Percentiles rank a stretch among this genome's conserved stretches.
These are phyloP conservation scores for Phytopythium aichiense DNA, from an alignment of 352 stramenopile species.

Conservation along the genomic window DNA sequence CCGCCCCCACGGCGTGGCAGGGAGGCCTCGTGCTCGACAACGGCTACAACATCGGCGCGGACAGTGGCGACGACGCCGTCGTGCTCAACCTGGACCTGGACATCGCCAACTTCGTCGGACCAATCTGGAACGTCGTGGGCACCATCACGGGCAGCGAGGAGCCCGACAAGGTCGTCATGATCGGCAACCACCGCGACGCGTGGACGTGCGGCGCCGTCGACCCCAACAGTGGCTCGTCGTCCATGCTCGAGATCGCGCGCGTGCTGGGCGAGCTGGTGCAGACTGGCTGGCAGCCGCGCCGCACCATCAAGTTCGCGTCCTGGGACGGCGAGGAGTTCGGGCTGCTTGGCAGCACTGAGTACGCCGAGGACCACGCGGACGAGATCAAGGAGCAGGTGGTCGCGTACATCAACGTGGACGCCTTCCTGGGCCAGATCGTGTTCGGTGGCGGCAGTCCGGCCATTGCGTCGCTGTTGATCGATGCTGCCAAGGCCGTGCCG, in stretches of 20 bases:
- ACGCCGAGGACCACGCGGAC: constrained; percentile 5
- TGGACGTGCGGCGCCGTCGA: constrained; percentile 69
- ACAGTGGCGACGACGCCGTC: constrained; percentile 38
- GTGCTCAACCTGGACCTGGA: constrained; percentile 39
- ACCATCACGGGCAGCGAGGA: constrained; percentile 25
- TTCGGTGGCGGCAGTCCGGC: constrained; percentile 35
- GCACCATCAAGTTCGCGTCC: constrained; percentile 58
- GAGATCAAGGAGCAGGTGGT: constrained; percentile 27
- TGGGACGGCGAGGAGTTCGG: constrained; percentile 75
- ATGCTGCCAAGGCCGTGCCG: constrained; percentile 28
- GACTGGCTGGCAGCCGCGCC: constrained; percentile 46
- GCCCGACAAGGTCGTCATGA: constrained; percentile 39
- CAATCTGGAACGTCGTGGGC: constrained; percentile 62
- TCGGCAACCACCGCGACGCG: constrained; percentile 79
- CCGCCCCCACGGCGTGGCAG: constrained; percentile 38
- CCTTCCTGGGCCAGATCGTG: constrained; percentile 37
- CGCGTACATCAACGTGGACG: constrained; percentile 67
- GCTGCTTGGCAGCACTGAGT: constrained; percentile 54
- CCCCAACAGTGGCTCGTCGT: constrained; percentile 54
- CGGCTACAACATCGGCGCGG: constrained; percentile 60
- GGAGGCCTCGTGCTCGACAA: constrained; percentile 42
- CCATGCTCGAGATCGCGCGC: constrained; percentile 61
- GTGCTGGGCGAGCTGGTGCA: constrained; percentile 36
- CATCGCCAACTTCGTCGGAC: constrained; percentile 53
- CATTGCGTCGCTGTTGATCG: constrained; percentile 28